phyloP scores from a whole-genome alignment of 768 basidiomycete species.

The Boletus tylopilopsis region DNA sequence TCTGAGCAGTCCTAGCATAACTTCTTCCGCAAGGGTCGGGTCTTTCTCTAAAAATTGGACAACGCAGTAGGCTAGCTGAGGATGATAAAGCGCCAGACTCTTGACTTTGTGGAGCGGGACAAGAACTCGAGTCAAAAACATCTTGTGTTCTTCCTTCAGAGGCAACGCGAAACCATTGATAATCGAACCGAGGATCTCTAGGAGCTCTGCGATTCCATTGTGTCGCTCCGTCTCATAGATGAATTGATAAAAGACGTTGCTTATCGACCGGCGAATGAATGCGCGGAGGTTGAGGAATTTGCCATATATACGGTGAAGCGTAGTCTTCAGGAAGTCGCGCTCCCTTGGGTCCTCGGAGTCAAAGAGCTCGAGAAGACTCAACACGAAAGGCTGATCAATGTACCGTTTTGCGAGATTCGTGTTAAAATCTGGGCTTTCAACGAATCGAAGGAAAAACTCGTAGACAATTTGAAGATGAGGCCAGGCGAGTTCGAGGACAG shows the following conservation, averaged over 20 bases:
- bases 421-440: slow-evolving; percentile 97
- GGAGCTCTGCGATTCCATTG: slow-evolving; percentile 96
- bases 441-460: slow-evolving; percentile 98
- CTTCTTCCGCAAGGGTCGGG: slow-evolving; percentile 85
- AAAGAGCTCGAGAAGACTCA: slow-evolving; percentile 95
- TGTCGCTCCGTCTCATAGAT: slow-evolving; percentile 98
- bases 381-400: slow-evolving; percentile 93
- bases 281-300: slow-evolving; percentile 99
- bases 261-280: slow-evolving; percentile 98
- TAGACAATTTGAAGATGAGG: slow-evolving; percentile 99
- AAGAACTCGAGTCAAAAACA: slow-evolving; percentile 89
- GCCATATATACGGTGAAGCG: slow-evolving; percentile 97
- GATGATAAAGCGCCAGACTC: slow-evolving; percentile 95
- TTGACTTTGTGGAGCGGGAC: slow-evolving; percentile 98
- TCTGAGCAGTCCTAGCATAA: slow-evolving; percentile 91
- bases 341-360: slow-evolving; percentile 99
- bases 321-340: slow-evolving; percentile 99
- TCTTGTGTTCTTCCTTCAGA: slow-evolving; percentile 99
- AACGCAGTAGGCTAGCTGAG: slow-evolving; percentile 98
- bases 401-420: slow-evolving; percentile 96
- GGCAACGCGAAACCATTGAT: slow-evolving; percentile 99
- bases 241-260: slow-evolving; percentile 99
- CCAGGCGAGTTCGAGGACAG: slow-evolving; percentile 98
- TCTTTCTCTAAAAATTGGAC: slow-evolving; percentile 99
- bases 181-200: slow-evolving; percentile 98